These are phyloP conservation scores for Ilyonectria sp. DNA, from an alignment of 2,329 filamentous ascomycete species.

Conservation along the genomic window DNA sequence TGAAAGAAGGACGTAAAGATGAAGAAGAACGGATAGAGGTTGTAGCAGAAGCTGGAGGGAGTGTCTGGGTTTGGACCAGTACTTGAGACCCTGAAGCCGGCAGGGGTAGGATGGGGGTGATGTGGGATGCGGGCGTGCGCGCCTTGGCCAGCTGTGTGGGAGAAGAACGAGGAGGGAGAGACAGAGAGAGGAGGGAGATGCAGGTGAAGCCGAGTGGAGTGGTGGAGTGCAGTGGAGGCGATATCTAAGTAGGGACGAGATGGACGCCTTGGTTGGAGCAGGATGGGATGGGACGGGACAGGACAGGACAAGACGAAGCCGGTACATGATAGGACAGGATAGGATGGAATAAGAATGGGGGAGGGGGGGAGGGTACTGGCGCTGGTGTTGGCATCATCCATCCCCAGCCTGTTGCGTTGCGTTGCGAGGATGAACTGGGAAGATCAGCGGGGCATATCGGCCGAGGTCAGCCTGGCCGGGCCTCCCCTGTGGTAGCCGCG, in stretches of 20 bases:
- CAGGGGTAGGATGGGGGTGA: constrained; percentile 41
- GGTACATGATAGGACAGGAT: constrained; percentile 26
- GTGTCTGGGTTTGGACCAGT: constrained; percentile 40
- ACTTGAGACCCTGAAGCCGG: constrained; percentile 45
- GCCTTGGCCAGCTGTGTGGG: constrained; percentile 23
- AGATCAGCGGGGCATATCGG: constrained; percentile 49
- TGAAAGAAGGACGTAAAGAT: constrained; percentile 32
- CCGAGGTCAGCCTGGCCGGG: constrained; percentile 39
- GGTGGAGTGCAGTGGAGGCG: constrained; percentile 23
- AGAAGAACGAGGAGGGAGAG: constrained; percentile 22
- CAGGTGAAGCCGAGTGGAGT: constrained; percentile 14
- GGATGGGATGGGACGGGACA: constrained; percentile 24
- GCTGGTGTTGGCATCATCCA: constrained; percentile 46
- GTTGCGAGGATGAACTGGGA: constrained; percentile 39
- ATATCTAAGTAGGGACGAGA: constrained; percentile 28
- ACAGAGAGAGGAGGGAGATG: constrained; percentile 3
- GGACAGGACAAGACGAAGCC: neutral
- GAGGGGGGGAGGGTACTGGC: constrained; percentile 8
- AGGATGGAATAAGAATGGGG: constrained; percentile 23
- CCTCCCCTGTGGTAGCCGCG: constrained; percentile 25
- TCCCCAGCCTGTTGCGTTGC: constrained; percentile 36
- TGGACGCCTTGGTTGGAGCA: constrained; percentile 22
- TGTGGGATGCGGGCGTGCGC: constrained; percentile 34
- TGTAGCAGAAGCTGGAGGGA: constrained; percentile 36
- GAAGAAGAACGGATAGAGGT: constrained; percentile 39